These are phyloP conservation scores for Tremellales sp. DNA, from an alignment of 1,284 basidiomycete species.

Conservation along the genomic window DNA sequence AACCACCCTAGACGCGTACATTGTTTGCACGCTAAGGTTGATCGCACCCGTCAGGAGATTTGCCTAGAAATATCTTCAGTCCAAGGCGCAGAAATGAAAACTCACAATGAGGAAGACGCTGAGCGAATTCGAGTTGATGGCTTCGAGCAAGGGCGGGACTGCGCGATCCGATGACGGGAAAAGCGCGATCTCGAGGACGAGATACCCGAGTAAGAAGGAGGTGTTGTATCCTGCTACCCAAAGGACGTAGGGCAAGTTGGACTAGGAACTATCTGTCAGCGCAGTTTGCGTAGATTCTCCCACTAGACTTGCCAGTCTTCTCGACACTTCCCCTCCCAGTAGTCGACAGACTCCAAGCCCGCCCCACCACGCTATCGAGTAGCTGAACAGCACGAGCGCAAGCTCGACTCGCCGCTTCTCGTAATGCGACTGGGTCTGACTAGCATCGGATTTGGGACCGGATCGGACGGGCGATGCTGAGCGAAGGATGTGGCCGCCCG, in stretches of 20 bases:
- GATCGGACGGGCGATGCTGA: constrained; percentile 53
- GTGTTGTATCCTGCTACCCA: constrained; percentile 91
- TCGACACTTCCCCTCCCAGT: constrained; percentile 56
- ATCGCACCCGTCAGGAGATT: constrained; percentile 83
- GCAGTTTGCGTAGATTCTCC: neutral
- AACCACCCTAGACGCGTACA: constrained; percentile 62
- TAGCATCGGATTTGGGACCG: neutral
- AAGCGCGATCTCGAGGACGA: constrained; percentile 63
- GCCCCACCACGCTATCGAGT: constrained; percentile 73
- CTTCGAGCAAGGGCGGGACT: constrained; percentile 65
- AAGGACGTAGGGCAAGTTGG: constrained; percentile 81
- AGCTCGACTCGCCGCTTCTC: constrained; percentile 61
- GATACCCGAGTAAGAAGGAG: constrained; percentile 75
- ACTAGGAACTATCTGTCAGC: constrained; percentile 51
- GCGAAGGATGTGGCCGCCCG: constrained; percentile 76
- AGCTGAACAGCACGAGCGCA: constrained; percentile 69
- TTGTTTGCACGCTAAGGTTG: constrained; percentile 76
- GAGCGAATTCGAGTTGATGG: constrained; percentile 77
- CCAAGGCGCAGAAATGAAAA: constrained; percentile 15
- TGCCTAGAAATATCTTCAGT: no score
- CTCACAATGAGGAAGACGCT: constrained; percentile 75
- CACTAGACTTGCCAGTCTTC: constrained; percentile 62
- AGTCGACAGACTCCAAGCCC: constrained; percentile 52
- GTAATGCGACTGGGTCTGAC: constrained; percentile 32
- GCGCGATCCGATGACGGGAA: constrained; percentile 53